A percentile compares a stretch with the other conserved stretches of the same genome.
Conservation (phyloP, 768 basidiomycete species). For the Calvatia gigantea region DNA sequence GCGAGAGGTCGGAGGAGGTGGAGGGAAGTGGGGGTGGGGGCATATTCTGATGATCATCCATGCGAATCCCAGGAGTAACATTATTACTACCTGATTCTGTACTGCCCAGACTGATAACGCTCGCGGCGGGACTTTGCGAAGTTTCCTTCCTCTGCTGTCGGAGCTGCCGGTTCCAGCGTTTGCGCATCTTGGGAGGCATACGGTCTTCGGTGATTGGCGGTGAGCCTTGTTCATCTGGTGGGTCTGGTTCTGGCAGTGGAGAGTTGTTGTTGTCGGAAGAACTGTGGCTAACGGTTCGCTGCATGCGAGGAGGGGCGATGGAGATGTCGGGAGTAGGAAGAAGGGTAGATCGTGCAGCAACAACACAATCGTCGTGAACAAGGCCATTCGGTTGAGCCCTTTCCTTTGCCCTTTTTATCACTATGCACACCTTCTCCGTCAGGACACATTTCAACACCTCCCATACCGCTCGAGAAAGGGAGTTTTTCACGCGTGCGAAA, state of each 20-base stretch:
- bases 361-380: neutral
- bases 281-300: neutral
- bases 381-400: conserved; percentile 15
- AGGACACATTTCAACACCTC: conserved; percentile 45
- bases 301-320: neutral
- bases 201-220: conserved; percentile 25
- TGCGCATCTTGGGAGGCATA: conserved; percentile 67
- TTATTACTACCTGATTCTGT: neutral
- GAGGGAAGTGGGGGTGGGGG: conserved; percentile 6
- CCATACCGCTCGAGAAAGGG: conserved; percentile 57
- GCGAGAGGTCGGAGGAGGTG: conserved; percentile 1
- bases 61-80: neutral
- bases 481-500: conserved; percentile 59
- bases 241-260: conserved; percentile 16
- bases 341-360: neutral
- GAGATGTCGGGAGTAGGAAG: neutral
- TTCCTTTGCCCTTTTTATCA: conserved; percentile 17
- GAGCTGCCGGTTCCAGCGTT: conserved; percentile 35
- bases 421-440: conserved; percentile 5
- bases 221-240: conserved; percentile 14
- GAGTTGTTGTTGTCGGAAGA: neutral
- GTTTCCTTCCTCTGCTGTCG: neutral
- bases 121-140: neutral
- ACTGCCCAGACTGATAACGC: neutral
- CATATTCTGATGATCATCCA: conserved; percentile 5